A percentile compares a stretch with the other conserved stretches of the same genome.
These are phyloP conservation scores for Cercospora brassicicola DNA, from an alignment of 2,329 filamentous ascomycete species.

Conservation along the genomic window DNA sequence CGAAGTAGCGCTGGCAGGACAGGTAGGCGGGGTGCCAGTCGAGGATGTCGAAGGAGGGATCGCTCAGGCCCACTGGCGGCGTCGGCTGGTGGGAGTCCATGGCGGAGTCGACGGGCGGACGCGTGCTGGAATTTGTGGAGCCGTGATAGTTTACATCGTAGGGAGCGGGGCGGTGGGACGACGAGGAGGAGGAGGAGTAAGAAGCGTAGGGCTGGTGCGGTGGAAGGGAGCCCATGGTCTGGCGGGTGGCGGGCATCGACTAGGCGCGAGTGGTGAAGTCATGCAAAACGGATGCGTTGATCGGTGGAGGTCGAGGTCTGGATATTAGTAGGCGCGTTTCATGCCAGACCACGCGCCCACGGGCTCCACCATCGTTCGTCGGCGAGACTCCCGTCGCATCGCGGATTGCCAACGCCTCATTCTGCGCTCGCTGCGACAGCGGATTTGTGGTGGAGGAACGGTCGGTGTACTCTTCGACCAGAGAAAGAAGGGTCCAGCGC, in stretches of 20 bases:
- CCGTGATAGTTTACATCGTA: background rate
- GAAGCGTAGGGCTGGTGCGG: background rate
- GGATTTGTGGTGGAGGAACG: background rate
- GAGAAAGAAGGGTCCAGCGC: background rate
- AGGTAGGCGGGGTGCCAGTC: slow-evolving; percentile 92
- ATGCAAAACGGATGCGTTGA: background rate
- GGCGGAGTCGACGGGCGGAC: slow-evolving; percentile 17
- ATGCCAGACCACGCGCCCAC: background rate
- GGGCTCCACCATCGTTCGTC: background rate
- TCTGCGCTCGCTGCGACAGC: background rate
- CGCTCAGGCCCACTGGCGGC: slow-evolving; percentile 34
- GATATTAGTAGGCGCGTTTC: slow-evolving; percentile 1
- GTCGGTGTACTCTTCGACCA: background rate
- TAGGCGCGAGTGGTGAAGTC: slow-evolving; percentile 6
- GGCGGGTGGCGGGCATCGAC: background rate
- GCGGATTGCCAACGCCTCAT: background rate
- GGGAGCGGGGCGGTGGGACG: background rate
- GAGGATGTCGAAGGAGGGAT: slow-evolving; percentile 71
- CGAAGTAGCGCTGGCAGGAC: slow-evolving; percentile 85
- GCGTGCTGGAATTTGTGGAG: slow-evolving; percentile 1
- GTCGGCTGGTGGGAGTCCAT: slow-evolving; percentile 21
- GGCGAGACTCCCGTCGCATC: background rate
- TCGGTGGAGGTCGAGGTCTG: background rate
- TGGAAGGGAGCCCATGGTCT: slow-evolving; percentile 2
- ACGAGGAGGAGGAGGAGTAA: background rate